phyloP scores from a whole-genome alignment of 257 asterid species.

The Fraxinus anomala region DNA sequence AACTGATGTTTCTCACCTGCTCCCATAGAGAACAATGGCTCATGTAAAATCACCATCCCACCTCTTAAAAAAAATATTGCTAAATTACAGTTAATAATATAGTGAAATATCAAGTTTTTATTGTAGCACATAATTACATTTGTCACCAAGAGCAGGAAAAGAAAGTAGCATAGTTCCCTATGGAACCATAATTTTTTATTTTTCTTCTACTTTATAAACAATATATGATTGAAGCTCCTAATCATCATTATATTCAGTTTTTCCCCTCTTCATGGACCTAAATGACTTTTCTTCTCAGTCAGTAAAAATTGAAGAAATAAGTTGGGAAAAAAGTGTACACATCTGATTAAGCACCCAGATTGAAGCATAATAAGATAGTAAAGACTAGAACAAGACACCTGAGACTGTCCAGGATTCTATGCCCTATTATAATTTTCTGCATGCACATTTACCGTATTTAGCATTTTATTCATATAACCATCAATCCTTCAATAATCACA shows the following conservation, averaged over 20 bases:
- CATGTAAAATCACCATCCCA: background rate
- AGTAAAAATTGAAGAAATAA: background rate
- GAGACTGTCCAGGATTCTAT: constrained; percentile 2
- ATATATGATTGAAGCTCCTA: background rate
- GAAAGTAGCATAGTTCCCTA: background rate
- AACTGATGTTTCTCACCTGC: background rate
- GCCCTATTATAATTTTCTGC: background rate
- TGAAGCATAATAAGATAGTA: background rate
- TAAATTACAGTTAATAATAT: background rate
- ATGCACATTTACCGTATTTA: background rate
- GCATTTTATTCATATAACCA: constrained; percentile 8
- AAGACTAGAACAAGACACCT: background rate
- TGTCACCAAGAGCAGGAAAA: background rate
- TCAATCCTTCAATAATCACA: background rate
- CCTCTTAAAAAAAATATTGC: background rate
- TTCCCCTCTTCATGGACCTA: background rate
- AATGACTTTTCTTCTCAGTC: background rate
- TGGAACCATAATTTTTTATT: background rate
- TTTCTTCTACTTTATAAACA: background rate
- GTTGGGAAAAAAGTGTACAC: background rate
- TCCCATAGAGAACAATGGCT: background rate
- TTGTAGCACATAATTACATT: background rate
- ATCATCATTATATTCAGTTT: background rate
- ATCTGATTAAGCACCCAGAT: background rate
- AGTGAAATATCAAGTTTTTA: background rate